Percentiles rank a stretch among this genome's conserved stretches.
phyloP scores from a whole-genome alignment of 371 early-diverging fungal genomes.

The Mucor plumbeus region DNA sequence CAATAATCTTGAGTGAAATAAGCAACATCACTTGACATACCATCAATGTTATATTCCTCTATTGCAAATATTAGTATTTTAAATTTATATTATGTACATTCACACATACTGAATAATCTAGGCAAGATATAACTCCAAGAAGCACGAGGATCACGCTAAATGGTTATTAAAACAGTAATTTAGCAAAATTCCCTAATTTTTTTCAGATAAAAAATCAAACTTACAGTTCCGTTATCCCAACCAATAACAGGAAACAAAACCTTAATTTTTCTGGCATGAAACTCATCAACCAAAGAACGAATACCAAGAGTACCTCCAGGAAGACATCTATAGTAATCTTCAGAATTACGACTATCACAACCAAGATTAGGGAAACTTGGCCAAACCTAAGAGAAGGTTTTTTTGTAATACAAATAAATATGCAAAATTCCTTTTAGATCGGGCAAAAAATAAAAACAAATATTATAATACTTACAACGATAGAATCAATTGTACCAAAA shows the following conservation, averaged over 20 bases:
- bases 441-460: background rate
- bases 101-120: slow-evolving; percentile 31
- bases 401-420: slow-evolving; percentile 1
- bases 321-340: slow-evolving; percentile 34
- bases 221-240: slow-evolving; percentile 40
- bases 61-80: background rate
- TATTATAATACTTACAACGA: slow-evolving; percentile 28
- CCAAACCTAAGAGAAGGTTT: slow-evolving; percentile 23
- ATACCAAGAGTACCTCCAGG: slow-evolving; percentile 36
- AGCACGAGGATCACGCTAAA: slow-evolving; percentile 36
- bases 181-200: background rate
- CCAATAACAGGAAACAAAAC: slow-evolving; percentile 28
- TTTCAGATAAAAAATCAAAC: background rate
- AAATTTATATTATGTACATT: background rate
- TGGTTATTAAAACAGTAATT: background rate
- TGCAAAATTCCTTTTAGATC: slow-evolving; percentile 1
- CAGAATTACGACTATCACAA: slow-evolving; percentile 40
- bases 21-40: slow-evolving; percentile 28
- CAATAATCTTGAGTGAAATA: slow-evolving; percentile 36
- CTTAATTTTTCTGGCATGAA: slow-evolving; percentile 27
- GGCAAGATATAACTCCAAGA: slow-evolving; percentile 38
- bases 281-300: slow-evolving; percentile 27
- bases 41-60: slow-evolving; percentile 39
- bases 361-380: slow-evolving; percentile 32
- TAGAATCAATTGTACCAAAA: slow-evolving; percentile 32